Base-by-base conservation (phyloP, 805 yeast species). In the Nadsonia fulvescens region DNA sequence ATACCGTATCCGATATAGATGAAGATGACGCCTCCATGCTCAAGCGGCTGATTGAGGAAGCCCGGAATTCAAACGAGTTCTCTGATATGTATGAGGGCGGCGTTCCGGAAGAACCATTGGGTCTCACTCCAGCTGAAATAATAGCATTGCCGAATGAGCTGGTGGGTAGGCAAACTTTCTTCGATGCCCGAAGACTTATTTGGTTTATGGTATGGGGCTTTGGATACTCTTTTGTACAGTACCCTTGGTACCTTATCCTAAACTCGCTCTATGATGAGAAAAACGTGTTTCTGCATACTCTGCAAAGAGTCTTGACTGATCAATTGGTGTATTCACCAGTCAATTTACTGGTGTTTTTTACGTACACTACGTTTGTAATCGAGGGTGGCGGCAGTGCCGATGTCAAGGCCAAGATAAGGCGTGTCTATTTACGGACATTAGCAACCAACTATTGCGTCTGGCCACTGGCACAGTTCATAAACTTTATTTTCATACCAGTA, bases 201-300 rank as follows among this genome's bases (percentile, higher is more conserved):
- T 76, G 89, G 5, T 83, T 82, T 43, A 69, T 78, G 56, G 51
- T 65, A 22, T 83, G 95, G 94, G 95, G 96, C 2, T 66, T 77
- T 30, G 42, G 73, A 5, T 64, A 81, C 53, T 74, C 94, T 1
- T 74, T 78, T 42, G 65, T 70, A 24, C 95, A 82, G 49, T 75
- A 76, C 27, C 72, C 71, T 25, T 86, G 98, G 98, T 83, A 86
- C 43, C 63, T 66, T 39, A 66, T 83, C 32, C 58, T 86, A 32
- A 83, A 86, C 42, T 54, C 58, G 24, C 67, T 78, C 35, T 86
- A 76, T 47, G 68, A 74, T 4, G 73, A 70, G 31, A 82, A 77
- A 10, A 67, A 77, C n/a, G 61, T 78, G 32, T 73, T 83, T 2
- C 33, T 55, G 12, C 78, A 82, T 29, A 91, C 78, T 5, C 57